Evolutionary conservation across 2,329 filamentous ascomycete species (phyloP), one percentile per base, ranked within the genome.

Genomic region (Delphinella strobiligena): DNA sequence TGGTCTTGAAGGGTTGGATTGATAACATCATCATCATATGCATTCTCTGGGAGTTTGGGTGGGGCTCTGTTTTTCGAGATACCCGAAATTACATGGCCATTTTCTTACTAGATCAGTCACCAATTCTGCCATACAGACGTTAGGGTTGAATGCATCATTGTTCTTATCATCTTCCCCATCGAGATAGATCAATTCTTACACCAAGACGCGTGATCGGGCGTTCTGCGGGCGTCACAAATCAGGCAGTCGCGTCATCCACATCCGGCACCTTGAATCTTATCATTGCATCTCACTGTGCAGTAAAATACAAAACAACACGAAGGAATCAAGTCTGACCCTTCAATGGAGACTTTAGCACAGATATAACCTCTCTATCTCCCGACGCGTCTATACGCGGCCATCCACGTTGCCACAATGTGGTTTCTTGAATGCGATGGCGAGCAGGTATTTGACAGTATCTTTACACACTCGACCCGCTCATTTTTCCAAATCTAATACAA

Each of bases 1-100:
- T 16, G 55, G 58, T 8, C 37, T 78, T 37, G 75, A 78, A 45
- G 70, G 72, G 36, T 77, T 79, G 72, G 75, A 79, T 58, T 78
- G 30, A 42, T 36, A 22, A 17, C 3, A n/a, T 17, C 17, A 3
- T 30, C 22, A 27, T 27, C 7, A 7, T 12, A 7, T 27, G 22
- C 22, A 27, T 27, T 27, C 22, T 27, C 7, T 12, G 12, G 12
- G 9, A 11, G 31, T 9, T 11, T 9, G 31, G n/a, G n/a, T n/a
- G 12, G 22, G 12, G 22, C 7, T 12, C 12, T 27, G 22, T 27
- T 27, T 27, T 27, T 27, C 12, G 22, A n/a, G n/a, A n/a, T n/a
- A n/a, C n/a, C n/a, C n/a, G n/a, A n/a, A n/a, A n/a, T n/a, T n/a
- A n/a, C n/a, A n/a, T n/a, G n/a, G n/a, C n/a, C n/a, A n/a, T n/a